phyloP scores from a whole-genome alignment of 306 rosid genomes.

The Glycine latifolia region DNA sequence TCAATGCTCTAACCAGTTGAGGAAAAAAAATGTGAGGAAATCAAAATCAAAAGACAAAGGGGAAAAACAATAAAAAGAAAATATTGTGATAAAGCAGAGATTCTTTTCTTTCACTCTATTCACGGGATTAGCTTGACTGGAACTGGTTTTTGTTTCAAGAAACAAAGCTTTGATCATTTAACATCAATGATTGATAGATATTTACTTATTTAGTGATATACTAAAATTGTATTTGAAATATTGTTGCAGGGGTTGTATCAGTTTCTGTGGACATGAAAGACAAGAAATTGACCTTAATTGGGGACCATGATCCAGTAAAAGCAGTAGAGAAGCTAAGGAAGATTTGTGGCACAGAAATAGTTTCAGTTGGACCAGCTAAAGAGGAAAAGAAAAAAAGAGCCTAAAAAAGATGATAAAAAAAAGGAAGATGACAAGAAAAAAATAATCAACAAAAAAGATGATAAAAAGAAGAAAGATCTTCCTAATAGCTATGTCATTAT shows the following conservation, averaged over 20 bases:
- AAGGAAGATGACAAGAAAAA: background rate
- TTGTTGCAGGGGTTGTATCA: constrained; percentile 60
- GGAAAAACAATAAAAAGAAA: no score
- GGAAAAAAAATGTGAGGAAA: no score
- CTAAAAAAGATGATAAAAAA: constrained; percentile 43
- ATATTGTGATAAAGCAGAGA: no score
- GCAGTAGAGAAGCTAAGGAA: constrained; percentile 68
- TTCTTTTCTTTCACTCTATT: no score
- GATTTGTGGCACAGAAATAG: constrained; percentile 49
- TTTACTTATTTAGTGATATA: background rate
- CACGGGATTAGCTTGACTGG: no score
- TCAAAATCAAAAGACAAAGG: no score
- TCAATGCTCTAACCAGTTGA: background rate
- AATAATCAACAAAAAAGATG: background rate
- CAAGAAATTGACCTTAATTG: constrained; percentile 61
- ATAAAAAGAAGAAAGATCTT: no score
- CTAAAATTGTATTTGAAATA: constrained; percentile 20
- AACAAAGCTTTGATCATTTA: no score
- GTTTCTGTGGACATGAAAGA: constrained; percentile 67
- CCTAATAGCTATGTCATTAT: constrained; percentile 64
- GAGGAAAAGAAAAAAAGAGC: constrained; percentile 61
- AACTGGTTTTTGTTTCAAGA: no score
- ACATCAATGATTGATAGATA: no score
- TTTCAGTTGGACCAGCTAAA: constrained; percentile 74
- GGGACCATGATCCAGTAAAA: constrained; percentile 64